phyloP scores from a whole-genome alignment of 2,329 filamentous ascomycete species.

The Clonostachys solani region DNA sequence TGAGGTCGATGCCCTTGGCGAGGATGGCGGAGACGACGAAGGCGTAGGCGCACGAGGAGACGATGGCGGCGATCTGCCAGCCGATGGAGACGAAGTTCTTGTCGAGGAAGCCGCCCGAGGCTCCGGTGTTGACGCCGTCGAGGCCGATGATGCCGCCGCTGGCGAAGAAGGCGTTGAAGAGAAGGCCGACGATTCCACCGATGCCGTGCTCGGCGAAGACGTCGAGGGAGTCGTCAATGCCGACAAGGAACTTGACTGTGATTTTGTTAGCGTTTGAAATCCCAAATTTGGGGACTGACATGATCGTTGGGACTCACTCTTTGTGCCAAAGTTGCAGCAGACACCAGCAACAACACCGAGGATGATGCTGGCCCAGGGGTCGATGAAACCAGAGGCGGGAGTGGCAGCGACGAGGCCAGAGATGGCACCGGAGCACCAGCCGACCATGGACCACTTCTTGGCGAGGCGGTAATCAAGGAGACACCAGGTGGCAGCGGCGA shows the following conservation, averaged over 20 bases:
- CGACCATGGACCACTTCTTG: slow-evolving; percentile 84
- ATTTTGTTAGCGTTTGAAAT: slow-evolving; percentile 4
- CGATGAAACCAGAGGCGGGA: slow-evolving; percentile 64
- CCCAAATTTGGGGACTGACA: neutral
- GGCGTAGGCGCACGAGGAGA: slow-evolving; percentile 60
- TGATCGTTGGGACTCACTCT: slow-evolving; percentile 28
- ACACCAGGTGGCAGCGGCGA: slow-evolving; percentile 90
- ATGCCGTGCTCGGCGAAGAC: slow-evolving; percentile 69
- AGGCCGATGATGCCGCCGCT: slow-evolving; percentile 68
- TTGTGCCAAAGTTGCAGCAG: slow-evolving; percentile 65
- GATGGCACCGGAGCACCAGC: slow-evolving; percentile 69
- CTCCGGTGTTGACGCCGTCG: slow-evolving; percentile 69
- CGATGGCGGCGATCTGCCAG: slow-evolving; percentile 75
- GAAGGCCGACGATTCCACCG: slow-evolving; percentile 63
- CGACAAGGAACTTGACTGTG: slow-evolving; percentile 54
- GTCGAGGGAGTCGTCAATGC: slow-evolving; percentile 68
- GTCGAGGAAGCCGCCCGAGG: slow-evolving; percentile 68
- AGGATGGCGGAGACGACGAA: slow-evolving; percentile 72
- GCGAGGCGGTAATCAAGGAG: slow-evolving; percentile 93
- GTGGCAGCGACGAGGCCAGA: slow-evolving; percentile 68
- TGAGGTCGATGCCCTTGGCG: slow-evolving; percentile 69
- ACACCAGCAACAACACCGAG: slow-evolving; percentile 64
- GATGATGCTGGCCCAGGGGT: slow-evolving; percentile 62
- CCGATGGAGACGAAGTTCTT: slow-evolving; percentile 72
- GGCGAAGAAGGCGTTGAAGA: slow-evolving; percentile 72